Conservation (phyloP, 23 red algal species). For the Chondrus crispus region DNA sequence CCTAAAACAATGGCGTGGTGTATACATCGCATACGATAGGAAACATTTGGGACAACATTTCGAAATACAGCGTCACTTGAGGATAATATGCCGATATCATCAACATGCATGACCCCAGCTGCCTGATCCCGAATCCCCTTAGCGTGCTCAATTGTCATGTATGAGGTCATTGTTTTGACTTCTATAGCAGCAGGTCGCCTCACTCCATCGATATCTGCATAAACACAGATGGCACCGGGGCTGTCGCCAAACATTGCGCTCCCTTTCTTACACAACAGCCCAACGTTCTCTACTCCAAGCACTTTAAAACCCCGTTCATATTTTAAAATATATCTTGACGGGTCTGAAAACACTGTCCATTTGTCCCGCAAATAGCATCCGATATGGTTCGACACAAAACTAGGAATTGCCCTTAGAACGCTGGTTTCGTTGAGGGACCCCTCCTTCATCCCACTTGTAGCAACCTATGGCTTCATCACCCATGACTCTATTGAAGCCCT, state of each 20-base stretch:
- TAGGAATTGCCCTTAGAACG: background rate
- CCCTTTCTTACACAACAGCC: background rate
- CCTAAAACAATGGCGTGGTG: background rate
- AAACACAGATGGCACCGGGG: background rate
- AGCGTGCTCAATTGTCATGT: background rate
- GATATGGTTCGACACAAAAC: background rate
- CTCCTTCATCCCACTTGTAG: background rate
- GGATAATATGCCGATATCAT: background rate
- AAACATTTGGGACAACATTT: background rate
- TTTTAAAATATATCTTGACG: background rate
- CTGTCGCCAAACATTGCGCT: background rate
- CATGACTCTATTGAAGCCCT: background rate
- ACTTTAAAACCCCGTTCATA: background rate
- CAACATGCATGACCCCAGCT: background rate
- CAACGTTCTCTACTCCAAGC: background rate
- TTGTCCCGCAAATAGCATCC: background rate
- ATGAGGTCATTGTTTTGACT: slow-evolving; percentile 9
- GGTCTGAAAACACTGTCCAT: background rate
- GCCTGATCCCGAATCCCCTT: background rate
- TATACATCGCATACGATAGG: background rate
- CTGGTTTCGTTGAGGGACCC: background rate
- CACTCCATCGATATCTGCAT: background rate
- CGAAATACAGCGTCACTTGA: background rate
- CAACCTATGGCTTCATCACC: background rate
- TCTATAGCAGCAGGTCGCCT: background rate